These are phyloP conservation scores for Yueomyces sp. DNA, from an alignment of 1,139 yeast genomes.

Conservation along the genomic window DNA sequence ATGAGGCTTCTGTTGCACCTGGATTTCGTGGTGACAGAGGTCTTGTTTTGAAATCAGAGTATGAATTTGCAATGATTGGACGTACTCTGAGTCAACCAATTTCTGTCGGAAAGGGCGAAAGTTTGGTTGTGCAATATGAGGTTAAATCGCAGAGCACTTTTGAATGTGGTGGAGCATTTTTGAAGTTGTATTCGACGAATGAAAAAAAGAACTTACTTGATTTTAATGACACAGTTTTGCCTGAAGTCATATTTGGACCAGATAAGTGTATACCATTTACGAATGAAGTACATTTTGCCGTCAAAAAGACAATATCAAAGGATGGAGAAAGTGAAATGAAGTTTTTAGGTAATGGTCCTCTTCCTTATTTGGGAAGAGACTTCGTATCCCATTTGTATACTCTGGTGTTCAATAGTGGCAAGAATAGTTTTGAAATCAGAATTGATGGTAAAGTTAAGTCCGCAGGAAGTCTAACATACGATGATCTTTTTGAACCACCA, in stretches of 20 bases:
- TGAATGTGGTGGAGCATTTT: conserved; percentile 80
- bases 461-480: conserved; percentile 53
- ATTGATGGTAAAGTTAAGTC: conserved; percentile 64
- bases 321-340: conserved; percentile 56
- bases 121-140: conserved; percentile 79
- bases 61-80: conserved; percentile 10
- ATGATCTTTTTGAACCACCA: conserved; percentile 44
- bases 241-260: conserved; percentile 89
- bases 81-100: conserved; percentile 10
- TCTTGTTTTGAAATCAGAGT: conserved; percentile 5
- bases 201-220: conserved; percentile 33
- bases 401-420: conserved; percentile 42
- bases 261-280: conserved; percentile 68
- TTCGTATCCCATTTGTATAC: conserved; percentile 58
- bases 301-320: conserved; percentile 43
- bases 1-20: conserved; percentile 6
- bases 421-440: conserved; percentile 65
- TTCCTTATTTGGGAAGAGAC: conserved; percentile 42
- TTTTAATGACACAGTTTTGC: conserved; percentile 38
- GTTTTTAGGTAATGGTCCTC: conserved; percentile 45
- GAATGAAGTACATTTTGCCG: conserved; percentile 67
- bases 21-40: conserved; percentile 8
- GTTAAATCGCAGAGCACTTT: conserved; percentile 69
- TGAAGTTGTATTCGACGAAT: conserved; percentile 45
- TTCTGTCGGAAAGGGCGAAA: conserved; percentile 32